Percentiles rank a stretch among this genome's conserved stretches.
phyloP scores from a whole-genome alignment of 257 asterid species.

The Euphrasia confusa region DNA sequence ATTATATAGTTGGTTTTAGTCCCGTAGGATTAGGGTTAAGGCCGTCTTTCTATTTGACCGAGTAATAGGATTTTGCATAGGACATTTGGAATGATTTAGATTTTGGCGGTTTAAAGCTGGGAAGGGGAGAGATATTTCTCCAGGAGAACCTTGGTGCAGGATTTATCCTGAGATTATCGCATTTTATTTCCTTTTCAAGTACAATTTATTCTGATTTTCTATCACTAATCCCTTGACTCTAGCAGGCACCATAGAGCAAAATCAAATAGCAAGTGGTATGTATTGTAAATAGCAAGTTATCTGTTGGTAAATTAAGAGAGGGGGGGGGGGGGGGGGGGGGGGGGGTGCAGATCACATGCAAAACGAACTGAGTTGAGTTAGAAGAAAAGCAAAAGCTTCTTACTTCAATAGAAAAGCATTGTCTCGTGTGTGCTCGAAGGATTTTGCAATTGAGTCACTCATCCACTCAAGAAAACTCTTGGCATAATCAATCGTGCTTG shows the following conservation, averaged over 20 bases:
- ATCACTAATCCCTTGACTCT: no score
- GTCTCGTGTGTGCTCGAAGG: constrained; percentile 90
- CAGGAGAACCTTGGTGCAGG: no score
- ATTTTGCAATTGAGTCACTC: constrained; percentile 94
- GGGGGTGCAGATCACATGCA: constrained; percentile 13
- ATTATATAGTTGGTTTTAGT: no score
- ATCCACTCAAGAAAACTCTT: constrained; percentile 98
- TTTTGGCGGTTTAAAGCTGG: no score
- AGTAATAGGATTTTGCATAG: no score
- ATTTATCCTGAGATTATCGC: no score
- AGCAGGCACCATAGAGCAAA: constrained; percentile 8
- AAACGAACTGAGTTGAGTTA: constrained; percentile 4
- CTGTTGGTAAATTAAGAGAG: not conserved
- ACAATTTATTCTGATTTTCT: no score
- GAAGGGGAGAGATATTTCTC: no score
- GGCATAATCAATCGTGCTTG: constrained; percentile 88
- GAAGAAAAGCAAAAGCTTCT: constrained; percentile 26
- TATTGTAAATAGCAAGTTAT: constrained; percentile 10
- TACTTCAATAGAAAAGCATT: constrained; percentile 92
- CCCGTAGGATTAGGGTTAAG: no score
- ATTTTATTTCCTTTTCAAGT: no score
- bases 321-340: not conserved
- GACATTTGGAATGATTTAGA: no score
- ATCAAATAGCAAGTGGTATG: constrained; percentile 10
- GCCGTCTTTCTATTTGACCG: no score